Conservation (phyloP, 2,329 filamentous ascomycete genomes). For the Hypocrella siamensis region DNA sequence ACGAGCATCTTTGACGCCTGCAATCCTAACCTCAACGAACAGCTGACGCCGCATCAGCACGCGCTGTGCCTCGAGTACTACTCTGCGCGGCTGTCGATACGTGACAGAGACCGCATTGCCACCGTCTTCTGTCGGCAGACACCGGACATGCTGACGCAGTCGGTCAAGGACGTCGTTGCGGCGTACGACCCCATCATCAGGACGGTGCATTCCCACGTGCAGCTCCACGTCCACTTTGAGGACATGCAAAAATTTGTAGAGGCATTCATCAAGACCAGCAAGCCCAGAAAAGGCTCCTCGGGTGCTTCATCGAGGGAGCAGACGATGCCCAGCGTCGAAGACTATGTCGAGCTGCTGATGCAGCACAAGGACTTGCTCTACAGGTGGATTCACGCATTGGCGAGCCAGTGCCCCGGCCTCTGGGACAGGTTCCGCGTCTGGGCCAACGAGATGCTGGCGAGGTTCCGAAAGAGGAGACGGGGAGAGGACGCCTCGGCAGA, state of each 20-base stretch:
- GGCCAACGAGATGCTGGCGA: slow-evolving; percentile 37
- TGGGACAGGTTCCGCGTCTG: slow-evolving; percentile 45
- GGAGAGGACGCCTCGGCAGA: slow-evolving; percentile 2
- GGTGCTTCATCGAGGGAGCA: slow-evolving; percentile 1
- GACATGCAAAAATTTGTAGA: slow-evolving; percentile 53
- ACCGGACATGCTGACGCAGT: slow-evolving; percentile 58
- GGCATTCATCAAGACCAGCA: slow-evolving; percentile 50
- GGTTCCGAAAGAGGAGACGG: slow-evolving; percentile 28
- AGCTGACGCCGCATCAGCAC: slow-evolving; percentile 45
- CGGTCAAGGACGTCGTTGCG: slow-evolving; percentile 46
- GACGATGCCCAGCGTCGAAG: slow-evolving; percentile 46
- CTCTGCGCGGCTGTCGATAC: slow-evolving; percentile 51
- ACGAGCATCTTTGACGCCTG: slow-evolving; percentile 44
- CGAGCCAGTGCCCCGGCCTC: slow-evolving; percentile 51
- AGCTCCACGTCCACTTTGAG: slow-evolving; percentile 52
- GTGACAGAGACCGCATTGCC: slow-evolving; percentile 58
- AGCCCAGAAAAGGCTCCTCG: slow-evolving; percentile 20
- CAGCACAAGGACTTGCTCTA: slow-evolving; percentile 49
- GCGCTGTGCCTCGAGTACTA: slow-evolving; percentile 52
- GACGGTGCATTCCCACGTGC: slow-evolving; percentile 52
- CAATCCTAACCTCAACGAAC: slow-evolving; percentile 26
- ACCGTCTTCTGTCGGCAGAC: slow-evolving; percentile 49
- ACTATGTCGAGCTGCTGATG: slow-evolving; percentile 52
- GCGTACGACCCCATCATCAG: slow-evolving; percentile 65
- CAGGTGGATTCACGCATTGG: slow-evolving; percentile 55